A percentile compares a stretch with the other conserved stretches of the same genome.
Conservation (phyloP, 192 early-diverging fungal genomes). For the Gonapodya sp. region DNA sequence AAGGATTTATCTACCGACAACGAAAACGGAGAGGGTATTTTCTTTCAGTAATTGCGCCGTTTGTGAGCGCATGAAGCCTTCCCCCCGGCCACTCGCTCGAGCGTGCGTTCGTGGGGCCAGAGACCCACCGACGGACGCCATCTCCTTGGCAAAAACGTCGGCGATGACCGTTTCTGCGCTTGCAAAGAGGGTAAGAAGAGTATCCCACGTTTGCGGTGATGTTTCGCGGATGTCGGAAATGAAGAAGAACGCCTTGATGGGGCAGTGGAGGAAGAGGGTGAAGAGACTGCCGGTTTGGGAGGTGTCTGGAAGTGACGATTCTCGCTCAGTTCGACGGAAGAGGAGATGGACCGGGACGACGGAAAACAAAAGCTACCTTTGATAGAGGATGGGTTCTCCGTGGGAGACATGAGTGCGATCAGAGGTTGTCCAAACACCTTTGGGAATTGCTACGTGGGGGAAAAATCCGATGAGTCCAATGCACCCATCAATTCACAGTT, state of each 20-base stretch:
- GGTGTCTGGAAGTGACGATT: constrained; percentile 25
- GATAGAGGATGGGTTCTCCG: constrained; percentile 69
- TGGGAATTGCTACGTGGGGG: constrained; percentile 57
- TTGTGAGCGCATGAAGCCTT: background rate
- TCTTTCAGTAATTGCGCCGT: too few species aligned
- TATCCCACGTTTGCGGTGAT: constrained; percentile 56
- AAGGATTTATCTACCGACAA: constrained; percentile 38
- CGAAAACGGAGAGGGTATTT: too few species aligned
- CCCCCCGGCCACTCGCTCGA: too few species aligned
- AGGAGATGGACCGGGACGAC: background rate
- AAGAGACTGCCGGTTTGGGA: constrained; percentile 80
- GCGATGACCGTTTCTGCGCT: constrained; percentile 41
- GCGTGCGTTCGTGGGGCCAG: background rate
- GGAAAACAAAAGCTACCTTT: constrained; percentile 47
- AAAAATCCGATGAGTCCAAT: constrained; percentile 6
- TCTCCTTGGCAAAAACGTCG: constrained; percentile 29
- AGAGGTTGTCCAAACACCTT: constrained; percentile 80
- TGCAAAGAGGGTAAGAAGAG: constrained; percentile 42
- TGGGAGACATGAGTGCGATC: constrained; percentile 81
- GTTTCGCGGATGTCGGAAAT: constrained; percentile 59
- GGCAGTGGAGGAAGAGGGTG: constrained; percentile 87
- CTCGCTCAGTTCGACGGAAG: constrained; percentile 7
- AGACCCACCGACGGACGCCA: background rate
- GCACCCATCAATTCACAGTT: constrained; percentile 12
- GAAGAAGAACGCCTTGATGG: constrained; percentile 80